These are phyloP conservation scores for Aureobasidium musti DNA, from an alignment of 2,329 filamentous ascomycete species.

Conservation along the genomic window DNA sequence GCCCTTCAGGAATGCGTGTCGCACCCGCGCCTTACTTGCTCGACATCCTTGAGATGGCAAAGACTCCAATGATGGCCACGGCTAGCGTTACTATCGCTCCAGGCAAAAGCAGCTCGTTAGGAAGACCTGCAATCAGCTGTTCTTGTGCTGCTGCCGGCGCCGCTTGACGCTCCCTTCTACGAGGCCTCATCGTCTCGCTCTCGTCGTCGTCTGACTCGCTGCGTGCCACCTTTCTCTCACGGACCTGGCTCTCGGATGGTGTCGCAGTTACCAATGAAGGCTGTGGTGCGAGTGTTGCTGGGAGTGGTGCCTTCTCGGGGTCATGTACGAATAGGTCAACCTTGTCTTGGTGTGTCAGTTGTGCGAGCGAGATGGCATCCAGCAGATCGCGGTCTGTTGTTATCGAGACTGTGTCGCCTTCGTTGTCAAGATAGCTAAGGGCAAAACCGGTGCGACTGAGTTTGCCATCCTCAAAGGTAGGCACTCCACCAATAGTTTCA, in stretches of 20 bases:
- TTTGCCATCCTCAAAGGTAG: constrained; percentile 75
- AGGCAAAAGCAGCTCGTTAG: constrained; percentile 89
- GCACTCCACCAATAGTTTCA: constrained; percentile 78
- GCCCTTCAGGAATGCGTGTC: constrained; percentile 20
- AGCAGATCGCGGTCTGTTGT: constrained; percentile 92
- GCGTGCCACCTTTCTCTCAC: constrained; percentile 53
- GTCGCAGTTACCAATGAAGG: constrained; percentile 55
- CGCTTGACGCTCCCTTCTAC: constrained; percentile 44
- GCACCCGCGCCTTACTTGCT: constrained; percentile 11
- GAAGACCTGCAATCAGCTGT: constrained; percentile 85
- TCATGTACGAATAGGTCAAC: constrained; percentile 97
- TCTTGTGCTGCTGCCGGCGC: constrained; percentile 54
- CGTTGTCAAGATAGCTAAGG: constrained; percentile 93
- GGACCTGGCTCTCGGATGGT: constrained; percentile 54
- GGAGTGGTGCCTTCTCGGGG: constrained; percentile 81
- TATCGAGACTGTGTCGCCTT: constrained; percentile 94
- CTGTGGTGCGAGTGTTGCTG: constrained; percentile 62
- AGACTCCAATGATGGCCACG: constrained; percentile 90
- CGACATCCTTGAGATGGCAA: constrained; percentile 63
- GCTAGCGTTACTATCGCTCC: constrained; percentile 95
- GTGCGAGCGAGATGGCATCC: constrained; percentile 83
- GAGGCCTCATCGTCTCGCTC: constrained; percentile 42
- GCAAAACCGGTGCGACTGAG: constrained; percentile 79
- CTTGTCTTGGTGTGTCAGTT: constrained; percentile 78
- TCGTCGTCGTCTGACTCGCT: constrained; percentile 59